phyloP scores from a whole-genome alignment of 2,329 filamentous ascomycete species.

The Aureobasidium subglaciale region DNA sequence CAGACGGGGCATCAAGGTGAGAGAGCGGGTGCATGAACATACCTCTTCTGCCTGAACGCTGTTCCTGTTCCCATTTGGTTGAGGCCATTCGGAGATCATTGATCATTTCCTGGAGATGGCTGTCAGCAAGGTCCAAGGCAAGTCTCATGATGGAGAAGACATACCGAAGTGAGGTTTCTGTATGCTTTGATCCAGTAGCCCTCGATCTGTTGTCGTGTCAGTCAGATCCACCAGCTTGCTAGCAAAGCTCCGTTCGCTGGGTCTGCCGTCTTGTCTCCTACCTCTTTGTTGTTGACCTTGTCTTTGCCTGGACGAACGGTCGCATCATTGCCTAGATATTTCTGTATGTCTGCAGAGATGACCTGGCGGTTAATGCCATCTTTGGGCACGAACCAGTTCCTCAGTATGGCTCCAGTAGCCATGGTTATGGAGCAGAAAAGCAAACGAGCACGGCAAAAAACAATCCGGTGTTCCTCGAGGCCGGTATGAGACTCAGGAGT shows the following conservation, averaged over 20 bases:
- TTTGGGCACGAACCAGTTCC: slow-evolving; percentile 44
- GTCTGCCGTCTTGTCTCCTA: background rate
- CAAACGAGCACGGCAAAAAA: background rate
- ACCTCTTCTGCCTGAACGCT: slow-evolving; percentile 37
- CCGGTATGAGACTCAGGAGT: background rate
- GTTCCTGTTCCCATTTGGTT: slow-evolving; percentile 37
- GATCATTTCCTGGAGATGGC: slow-evolving; percentile 39
- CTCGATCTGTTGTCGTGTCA: slow-evolving; percentile 30
- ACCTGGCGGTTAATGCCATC: slow-evolving; percentile 46
- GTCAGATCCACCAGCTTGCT: slow-evolving; percentile 13
- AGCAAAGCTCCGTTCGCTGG: slow-evolving; percentile 18
- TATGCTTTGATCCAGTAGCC: slow-evolving; percentile 48
- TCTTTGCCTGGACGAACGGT: slow-evolving; percentile 43
- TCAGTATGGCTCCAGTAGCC: slow-evolving; percentile 31
- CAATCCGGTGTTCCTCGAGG: background rate
- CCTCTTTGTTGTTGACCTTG: slow-evolving; percentile 30
- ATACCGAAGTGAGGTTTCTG: slow-evolving; percentile 43
- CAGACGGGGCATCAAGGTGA: slow-evolving; percentile 29
- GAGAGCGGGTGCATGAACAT: slow-evolving; percentile 29
- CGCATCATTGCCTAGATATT: slow-evolving; percentile 45
- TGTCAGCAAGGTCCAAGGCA: slow-evolving; percentile 15
- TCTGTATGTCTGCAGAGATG: slow-evolving; percentile 47
- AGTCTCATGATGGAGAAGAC: slow-evolving; percentile 18
- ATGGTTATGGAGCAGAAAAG: slow-evolving; percentile 17
- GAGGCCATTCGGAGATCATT: slow-evolving; percentile 43